phyloP scores from a whole-genome alignment of 139 green algal genomes.

The Bryopsis sp. region DNA sequence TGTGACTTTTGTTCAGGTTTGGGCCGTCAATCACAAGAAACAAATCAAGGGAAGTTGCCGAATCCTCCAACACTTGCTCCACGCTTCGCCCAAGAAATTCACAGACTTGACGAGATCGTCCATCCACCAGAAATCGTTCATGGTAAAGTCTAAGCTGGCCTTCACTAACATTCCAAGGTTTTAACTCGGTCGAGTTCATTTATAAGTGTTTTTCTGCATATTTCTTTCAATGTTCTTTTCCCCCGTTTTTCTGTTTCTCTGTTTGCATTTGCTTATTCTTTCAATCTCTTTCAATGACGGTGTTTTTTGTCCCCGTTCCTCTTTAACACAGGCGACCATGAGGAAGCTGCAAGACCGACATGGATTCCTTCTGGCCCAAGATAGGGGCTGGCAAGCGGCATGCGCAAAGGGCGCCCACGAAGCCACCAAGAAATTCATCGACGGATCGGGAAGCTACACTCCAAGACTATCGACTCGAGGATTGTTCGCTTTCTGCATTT shows the following conservation, averaged over 20 bases:
- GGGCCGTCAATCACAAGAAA: neutral
- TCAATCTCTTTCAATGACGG: too few species aligned
- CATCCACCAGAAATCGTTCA: neutral
- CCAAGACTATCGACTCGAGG: neutral
- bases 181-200: too few species aligned
- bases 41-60: neutral
- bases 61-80: neutral
- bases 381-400: neutral
- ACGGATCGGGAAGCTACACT: neutral
- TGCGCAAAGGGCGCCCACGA: neutral
- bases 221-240: too few species aligned
- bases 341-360: constrained; percentile 3
- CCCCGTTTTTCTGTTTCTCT: too few species aligned
- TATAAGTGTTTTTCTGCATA: too few species aligned
- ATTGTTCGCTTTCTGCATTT: neutral
- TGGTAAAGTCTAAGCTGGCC: neutral
- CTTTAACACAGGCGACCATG: neutral
- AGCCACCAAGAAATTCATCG: neutral
- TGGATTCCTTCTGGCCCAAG: constrained; percentile 3
- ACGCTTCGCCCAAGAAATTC: neutral
- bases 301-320: too few species aligned
- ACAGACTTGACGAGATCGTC: neutral
- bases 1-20: too few species aligned
- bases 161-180: too few species aligned
- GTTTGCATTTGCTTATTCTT: too few species aligned